Conservation (phyloP, 1,284 basidiomycete species). For the Cronartium quercuum region DNA sequence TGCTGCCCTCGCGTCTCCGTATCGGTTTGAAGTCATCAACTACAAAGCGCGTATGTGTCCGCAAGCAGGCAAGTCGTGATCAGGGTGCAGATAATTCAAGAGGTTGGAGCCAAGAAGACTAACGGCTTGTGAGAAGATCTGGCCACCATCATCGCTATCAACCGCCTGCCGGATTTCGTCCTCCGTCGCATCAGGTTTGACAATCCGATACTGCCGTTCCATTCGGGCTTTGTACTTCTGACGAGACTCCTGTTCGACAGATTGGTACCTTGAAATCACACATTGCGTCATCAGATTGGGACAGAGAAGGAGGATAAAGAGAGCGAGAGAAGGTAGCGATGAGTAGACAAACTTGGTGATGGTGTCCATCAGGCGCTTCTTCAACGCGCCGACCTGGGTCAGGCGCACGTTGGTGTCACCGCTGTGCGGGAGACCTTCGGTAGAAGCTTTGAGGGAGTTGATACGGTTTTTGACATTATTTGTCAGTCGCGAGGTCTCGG, state of each 20-base stretch:
- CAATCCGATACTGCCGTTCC: conserved; percentile 95
- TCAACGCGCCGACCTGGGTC: conserved; percentile 35
- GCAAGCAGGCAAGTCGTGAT: not conserved
- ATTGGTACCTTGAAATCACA: conserved; percentile 55
- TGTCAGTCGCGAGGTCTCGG: conserved; percentile 22
- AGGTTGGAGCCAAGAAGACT: conserved; percentile 45
- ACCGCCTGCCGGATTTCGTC: conserved; percentile 69
- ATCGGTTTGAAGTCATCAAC: conserved; percentile 74
- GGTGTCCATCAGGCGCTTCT: conserved; percentile 35
- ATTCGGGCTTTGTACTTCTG: conserved; percentile 88
- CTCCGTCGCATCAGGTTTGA: conserved; percentile 81
- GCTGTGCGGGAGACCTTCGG: not conserved
- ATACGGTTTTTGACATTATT: conserved; percentile 35
- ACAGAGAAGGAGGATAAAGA: not conserved
- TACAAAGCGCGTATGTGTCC: conserved; percentile 47
- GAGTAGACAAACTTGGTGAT: conserved; percentile 20
- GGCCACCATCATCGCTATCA: conserved; percentile 64
- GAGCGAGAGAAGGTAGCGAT: not conserved
- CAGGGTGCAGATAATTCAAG: not conserved
- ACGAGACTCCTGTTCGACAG: conserved; percentile 85
- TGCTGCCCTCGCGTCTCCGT: conserved; percentile 74
- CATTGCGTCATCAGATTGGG: not conserved
- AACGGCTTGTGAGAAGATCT: conserved; percentile 83
- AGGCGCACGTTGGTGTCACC: conserved; percentile 31
- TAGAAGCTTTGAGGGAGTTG: conserved; percentile 25